Evolutionary conservation across 805 yeast species (phyloP).

Genomic region (Tetrapisispora arboricola): DNA sequence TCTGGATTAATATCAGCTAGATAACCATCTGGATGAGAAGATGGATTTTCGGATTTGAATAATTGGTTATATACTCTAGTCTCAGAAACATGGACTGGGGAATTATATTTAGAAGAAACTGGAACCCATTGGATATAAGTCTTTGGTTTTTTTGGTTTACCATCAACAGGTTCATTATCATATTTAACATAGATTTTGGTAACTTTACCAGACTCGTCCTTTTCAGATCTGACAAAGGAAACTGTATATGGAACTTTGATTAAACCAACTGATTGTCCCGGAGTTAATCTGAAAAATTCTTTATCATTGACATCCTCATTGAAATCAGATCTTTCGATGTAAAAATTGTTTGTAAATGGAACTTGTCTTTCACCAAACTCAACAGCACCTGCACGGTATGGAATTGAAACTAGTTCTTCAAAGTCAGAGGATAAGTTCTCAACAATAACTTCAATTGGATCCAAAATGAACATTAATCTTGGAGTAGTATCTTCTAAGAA

Average conservation of each 20-base stretch:
- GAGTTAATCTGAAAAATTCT: conserved; percentile 89
- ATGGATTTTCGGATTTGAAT: conserved; percentile 86
- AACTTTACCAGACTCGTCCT: conserved; percentile 47
- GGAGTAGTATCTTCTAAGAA: conserved; percentile 88
- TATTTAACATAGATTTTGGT: conserved; percentile 68
- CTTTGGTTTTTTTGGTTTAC: conserved; percentile 67
- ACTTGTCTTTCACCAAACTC: conserved; percentile 67
- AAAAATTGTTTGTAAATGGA: conserved; percentile 66
- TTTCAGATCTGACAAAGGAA: conserved; percentile 57
- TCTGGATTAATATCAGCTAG: conserved; percentile 73
- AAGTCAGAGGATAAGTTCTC: conserved; percentile 73
- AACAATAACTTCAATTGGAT: conserved; percentile 74
- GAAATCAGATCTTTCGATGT: conserved; percentile 84
- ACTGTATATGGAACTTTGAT: conserved; percentile 83
- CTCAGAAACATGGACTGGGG: conserved; percentile 60
- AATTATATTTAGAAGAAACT: conserved; percentile 44
- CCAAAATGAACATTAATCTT: conserved; percentile 83
- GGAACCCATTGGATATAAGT: conserved; percentile 97
- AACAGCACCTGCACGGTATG: conserved; percentile 81
- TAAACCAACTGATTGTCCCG: conserved; percentile 89
- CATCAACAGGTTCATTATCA: conserved; percentile 44
- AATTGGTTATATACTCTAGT: conserved; percentile 81
- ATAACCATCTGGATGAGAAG: conserved; percentile 79
- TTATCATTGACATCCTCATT: conserved; percentile 45
- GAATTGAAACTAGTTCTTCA: conserved; percentile 61